Evolutionary conservation across 148 eudicot genomes (phyloP).

Genomic region (Nyssa sinensis): DNA sequence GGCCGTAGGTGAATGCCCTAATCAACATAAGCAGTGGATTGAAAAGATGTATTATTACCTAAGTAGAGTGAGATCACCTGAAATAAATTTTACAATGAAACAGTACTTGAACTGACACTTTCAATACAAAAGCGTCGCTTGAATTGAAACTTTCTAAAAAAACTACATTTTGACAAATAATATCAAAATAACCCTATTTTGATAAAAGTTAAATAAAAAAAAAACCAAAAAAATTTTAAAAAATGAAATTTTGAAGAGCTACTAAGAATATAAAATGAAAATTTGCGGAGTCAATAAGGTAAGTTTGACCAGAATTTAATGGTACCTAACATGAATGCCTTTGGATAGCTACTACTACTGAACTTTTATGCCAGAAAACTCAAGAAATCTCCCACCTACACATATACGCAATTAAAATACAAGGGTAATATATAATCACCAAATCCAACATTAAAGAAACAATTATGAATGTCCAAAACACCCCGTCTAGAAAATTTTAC

Average conservation of each 20-base stretch:
- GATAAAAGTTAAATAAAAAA: no score
- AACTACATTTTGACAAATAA: no score
- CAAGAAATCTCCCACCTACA: conserved; percentile 13
- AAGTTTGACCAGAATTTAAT: conserved; percentile 20
- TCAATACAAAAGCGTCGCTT: no score
- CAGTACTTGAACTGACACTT: no score
- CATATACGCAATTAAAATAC: conserved; percentile 7
- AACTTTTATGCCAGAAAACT: conserved; percentile 24
- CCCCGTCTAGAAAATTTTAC: conserved; percentile 6
- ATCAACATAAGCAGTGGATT: no score
- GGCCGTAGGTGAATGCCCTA: no score
- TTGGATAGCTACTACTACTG: conserved; percentile 19
- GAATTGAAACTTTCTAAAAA: no score
- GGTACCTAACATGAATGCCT: conserved; percentile 32
- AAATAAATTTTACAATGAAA: no score
- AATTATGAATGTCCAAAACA: conserved; percentile 22
- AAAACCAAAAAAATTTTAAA: no score
- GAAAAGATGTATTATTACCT: no score
- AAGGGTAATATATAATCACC: conserved; percentile 2
- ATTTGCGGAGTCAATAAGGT: background rate
- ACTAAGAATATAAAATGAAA: background rate
- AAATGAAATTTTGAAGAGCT: conserved; percentile 4
- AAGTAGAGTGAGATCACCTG: no score
- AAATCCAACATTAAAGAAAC: conserved; percentile 18
- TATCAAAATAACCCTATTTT: no score